Conservation (phyloP, 352 stramenopile genomes). For the Hyaloperonospora arabidopsidis region DNA sequence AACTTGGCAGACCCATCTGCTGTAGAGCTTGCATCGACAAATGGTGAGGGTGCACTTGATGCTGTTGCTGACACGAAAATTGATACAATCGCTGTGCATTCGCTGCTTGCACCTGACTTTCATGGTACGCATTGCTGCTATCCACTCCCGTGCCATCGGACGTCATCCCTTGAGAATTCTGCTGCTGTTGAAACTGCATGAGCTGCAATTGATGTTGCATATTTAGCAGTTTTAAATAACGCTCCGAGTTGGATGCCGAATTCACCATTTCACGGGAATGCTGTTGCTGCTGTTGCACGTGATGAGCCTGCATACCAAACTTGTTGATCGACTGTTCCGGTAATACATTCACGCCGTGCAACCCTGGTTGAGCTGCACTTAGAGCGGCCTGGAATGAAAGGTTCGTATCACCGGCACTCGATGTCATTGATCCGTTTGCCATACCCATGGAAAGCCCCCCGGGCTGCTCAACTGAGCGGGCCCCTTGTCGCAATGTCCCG, state of each 20-base stretch:
- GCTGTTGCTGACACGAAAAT: slow-evolving; percentile 32
- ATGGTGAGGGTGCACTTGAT: slow-evolving; percentile 29
- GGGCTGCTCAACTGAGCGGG: slow-evolving; percentile 14
- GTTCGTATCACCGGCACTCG: slow-evolving; percentile 17
- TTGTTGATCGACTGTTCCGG: slow-evolving; percentile 38
- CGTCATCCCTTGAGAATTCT: slow-evolving; percentile 34
- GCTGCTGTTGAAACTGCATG: slow-evolving; percentile 77
- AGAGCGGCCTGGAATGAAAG: slow-evolving; percentile 33
- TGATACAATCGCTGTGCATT: slow-evolving; percentile 40
- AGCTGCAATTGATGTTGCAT: slow-evolving; percentile 85
- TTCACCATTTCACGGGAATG: slow-evolving; percentile 40
- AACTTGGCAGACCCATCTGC: slow-evolving; percentile 32
- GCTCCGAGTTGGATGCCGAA: slow-evolving; percentile 48
- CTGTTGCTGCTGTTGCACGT: slow-evolving; percentile 34
- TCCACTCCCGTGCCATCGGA: slow-evolving; percentile 23
- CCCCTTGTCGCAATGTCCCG: slow-evolving; percentile 24
- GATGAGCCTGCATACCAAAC: slow-evolving; percentile 26
- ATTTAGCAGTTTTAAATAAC: slow-evolving; percentile 78
- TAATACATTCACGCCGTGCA: slow-evolving; percentile 26
- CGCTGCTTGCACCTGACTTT: slow-evolving; percentile 38
- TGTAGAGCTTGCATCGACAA: slow-evolving; percentile 59
- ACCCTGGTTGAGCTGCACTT: slow-evolving; percentile 25
- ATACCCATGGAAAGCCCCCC: slow-evolving; percentile 18
- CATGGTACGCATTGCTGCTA: slow-evolving; percentile 39
- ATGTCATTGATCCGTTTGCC: slow-evolving; percentile 20